A percentile compares a stretch with the other conserved stretches of the same genome.
These are phyloP conservation scores for Suhomyces emberorum DNA, from an alignment of 805 yeast species.

Conservation along the genomic window DNA sequence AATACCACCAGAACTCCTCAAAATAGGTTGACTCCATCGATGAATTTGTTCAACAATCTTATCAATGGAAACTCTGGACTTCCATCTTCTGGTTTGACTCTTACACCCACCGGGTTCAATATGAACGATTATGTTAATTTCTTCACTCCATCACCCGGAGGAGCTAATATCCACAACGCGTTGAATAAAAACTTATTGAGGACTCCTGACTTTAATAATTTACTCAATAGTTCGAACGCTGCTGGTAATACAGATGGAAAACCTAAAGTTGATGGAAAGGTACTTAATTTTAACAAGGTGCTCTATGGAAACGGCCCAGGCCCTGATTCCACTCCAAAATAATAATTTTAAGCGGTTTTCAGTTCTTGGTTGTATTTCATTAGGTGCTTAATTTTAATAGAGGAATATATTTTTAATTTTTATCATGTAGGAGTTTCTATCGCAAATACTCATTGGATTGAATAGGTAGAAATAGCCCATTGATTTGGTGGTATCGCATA, in stretches of 20 bases:
- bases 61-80: slow-evolving; percentile 24
- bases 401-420: not conserved
- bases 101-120: slow-evolving; percentile 68
- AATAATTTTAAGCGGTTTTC: slow-evolving; percentile 4
- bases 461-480: too few species aligned
- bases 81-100: slow-evolving; percentile 43
- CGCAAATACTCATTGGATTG: too few species aligned
- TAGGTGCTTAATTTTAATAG: not conserved
- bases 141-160: slow-evolving; percentile 67
- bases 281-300: slow-evolving; percentile 42
- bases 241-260: slow-evolving; percentile 10
- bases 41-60: slow-evolving; percentile 27
- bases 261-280: slow-evolving; percentile 38
- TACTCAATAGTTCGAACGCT: slow-evolving; percentile 13
- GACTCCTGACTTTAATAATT: slow-evolving; percentile 41
- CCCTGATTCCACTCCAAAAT: slow-evolving; percentile 7
- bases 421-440: too few species aligned
- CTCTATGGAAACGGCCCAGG: slow-evolving; percentile 21
- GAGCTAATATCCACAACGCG: slow-evolving; percentile 7
- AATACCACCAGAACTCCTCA: slow-evolving; percentile 35
- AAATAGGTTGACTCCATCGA: slow-evolving; percentile 39
- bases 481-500: too few species aligned
- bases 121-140: slow-evolving; percentile 80
- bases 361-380: slow-evolving; percentile 1
- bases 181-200: slow-evolving; percentile 27